phyloP scores from a whole-genome alignment of 768 basidiomycete species.

The Leucocoprinus leucothites region DNA sequence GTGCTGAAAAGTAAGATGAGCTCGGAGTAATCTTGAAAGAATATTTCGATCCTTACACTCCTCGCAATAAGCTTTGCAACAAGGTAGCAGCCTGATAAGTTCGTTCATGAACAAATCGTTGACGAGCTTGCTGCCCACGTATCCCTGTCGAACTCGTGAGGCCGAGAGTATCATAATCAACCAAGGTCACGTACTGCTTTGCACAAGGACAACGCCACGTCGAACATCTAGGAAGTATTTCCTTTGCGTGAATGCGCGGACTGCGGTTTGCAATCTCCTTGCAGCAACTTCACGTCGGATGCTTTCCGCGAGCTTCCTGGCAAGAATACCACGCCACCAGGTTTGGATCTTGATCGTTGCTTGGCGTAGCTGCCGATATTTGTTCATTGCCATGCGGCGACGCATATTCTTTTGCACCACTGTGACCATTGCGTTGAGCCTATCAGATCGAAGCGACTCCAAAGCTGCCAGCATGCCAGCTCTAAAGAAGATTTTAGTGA shows the following conservation, averaged over 20 bases:
- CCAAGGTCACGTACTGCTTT: slow-evolving; percentile 67
- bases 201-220: slow-evolving; percentile 65
- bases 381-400: slow-evolving; percentile 78
- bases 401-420: slow-evolving; percentile 98
- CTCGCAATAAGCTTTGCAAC: slow-evolving; percentile 84
- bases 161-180: background rate
- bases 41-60: slow-evolving; percentile 59
- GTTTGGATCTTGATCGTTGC: slow-evolving; percentile 88
- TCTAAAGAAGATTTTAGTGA: slow-evolving; percentile 99
- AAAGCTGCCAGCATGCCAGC: slow-evolving; percentile 98
- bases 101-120: slow-evolving; percentile 52
- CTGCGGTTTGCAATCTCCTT: slow-evolving; percentile 67
- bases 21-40: background rate
- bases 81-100: slow-evolving; percentile 59
- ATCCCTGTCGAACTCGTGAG: slow-evolving; percentile 42
- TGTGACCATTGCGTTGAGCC: slow-evolving; percentile 88
- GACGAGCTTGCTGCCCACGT: slow-evolving; percentile 73
- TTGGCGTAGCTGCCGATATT: slow-evolving; percentile 65
- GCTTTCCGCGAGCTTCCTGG: slow-evolving; percentile 63
- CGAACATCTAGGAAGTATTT: slow-evolving; percentile 63
- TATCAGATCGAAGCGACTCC: slow-evolving; percentile 84
- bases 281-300: slow-evolving; percentile 77
- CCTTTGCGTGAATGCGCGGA: slow-evolving; percentile 73
- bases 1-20: slow-evolving; percentile 38
- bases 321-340: slow-evolving; percentile 90